A percentile compares a stretch with the other conserved stretches of the same genome.
These are phyloP conservation scores for Nakataea oryzae DNA, from an alignment of 2,329 filamentous ascomycete species.

Conservation along the genomic window DNA sequence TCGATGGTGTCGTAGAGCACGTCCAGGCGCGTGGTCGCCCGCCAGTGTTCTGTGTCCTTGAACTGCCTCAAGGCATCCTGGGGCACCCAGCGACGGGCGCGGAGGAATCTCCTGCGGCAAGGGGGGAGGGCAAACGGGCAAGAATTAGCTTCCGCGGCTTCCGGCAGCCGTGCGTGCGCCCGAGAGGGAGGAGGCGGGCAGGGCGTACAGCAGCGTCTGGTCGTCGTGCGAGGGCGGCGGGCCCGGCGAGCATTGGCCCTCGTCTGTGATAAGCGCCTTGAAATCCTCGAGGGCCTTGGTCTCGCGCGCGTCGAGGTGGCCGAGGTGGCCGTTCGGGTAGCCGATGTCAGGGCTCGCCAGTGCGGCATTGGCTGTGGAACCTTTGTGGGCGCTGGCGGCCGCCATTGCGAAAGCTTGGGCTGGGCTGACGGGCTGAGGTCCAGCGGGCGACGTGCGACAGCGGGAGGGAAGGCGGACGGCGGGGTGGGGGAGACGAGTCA, in stretches of 20 bases:
- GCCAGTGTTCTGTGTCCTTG: slow-evolving; percentile 80
- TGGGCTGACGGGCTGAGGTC: neutral
- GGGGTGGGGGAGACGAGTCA: no score
- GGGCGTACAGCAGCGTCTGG: slow-evolving; percentile 57
- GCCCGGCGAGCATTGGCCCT: slow-evolving; percentile 50
- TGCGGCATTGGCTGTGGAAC: neutral
- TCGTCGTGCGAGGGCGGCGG: slow-evolving; percentile 59
- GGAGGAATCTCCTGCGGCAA: slow-evolving; percentile 62
- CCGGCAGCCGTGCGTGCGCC: neutral
- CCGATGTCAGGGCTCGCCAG: slow-evolving; percentile 23
- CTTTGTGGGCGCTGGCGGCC: neutral
- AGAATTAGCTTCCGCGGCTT: slow-evolving; percentile 1
- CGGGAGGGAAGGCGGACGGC: neutral
- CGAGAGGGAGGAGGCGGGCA: neutral
- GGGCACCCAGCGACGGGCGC: slow-evolving; percentile 72
- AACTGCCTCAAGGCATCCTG: slow-evolving; percentile 75
- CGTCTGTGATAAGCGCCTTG: slow-evolving; percentile 56
- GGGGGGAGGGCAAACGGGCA: neutral
- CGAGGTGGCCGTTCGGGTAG: slow-evolving; percentile 70
- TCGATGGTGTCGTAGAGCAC: slow-evolving; percentile 81
- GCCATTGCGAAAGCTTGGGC: neutral
- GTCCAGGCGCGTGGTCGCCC: slow-evolving; percentile 67
- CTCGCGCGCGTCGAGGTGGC: slow-evolving; percentile 63
- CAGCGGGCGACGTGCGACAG: no score
- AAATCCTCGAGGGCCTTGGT: slow-evolving; percentile 58